phyloP scores from a whole-genome alignment of 75 land plant genomes.

The Chamaecyparis obtusa region DNA sequence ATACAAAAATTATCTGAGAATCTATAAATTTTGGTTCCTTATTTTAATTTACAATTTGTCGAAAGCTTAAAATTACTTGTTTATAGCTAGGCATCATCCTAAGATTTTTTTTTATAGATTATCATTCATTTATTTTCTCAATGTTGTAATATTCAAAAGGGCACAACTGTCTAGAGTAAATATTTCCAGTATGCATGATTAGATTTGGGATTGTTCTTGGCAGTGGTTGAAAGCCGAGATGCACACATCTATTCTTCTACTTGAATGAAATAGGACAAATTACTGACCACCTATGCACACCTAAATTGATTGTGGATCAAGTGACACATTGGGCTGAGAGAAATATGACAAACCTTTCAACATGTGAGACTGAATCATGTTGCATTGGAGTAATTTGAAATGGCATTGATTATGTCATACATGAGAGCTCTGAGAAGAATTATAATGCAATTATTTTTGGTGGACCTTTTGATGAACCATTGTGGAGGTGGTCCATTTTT shows the following conservation, averaged over 20 bases:
- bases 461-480: conserved; percentile 31
- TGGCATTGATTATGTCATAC: not conserved
- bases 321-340: not conserved
- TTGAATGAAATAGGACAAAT: not conserved
- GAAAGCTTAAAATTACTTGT: not conserved
- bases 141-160: not conserved
- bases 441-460: conserved; percentile 13
- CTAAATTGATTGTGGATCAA: not conserved
- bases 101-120: not conserved
- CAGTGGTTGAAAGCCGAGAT: conserved; percentile 4
- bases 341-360: not conserved
- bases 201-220: not conserved
- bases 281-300: not conserved
- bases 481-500: conserved; percentile 56
- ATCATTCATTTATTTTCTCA: not conserved
- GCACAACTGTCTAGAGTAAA: not conserved
- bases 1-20: not conserved
- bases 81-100: not conserved
- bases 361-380: conserved; percentile 1
- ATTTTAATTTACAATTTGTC: not conserved
- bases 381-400: not conserved
- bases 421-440: conserved; percentile 7
- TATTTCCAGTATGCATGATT: not conserved
- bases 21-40: not conserved
- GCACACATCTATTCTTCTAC: not conserved